These are phyloP conservation scores for Globisporangium acanthophoron DNA, from an alignment of 352 stramenopile species.

Conservation along the genomic window DNA sequence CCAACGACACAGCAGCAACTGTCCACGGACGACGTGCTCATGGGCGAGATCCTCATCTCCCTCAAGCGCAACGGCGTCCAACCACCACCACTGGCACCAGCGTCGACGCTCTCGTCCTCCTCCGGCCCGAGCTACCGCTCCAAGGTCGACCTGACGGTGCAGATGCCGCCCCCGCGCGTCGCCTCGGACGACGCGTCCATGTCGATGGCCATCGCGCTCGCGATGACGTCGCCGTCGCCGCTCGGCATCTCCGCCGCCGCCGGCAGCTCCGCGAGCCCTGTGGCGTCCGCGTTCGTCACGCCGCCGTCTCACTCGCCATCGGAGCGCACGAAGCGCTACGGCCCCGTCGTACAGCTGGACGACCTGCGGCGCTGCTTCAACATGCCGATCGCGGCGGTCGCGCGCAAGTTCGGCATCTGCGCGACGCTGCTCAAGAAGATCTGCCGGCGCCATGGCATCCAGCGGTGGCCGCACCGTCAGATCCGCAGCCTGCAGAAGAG, in stretches of 20 bases:
- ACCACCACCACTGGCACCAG: neutral
- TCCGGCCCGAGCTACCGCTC: slow-evolving; percentile 26
- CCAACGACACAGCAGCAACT: slow-evolving; percentile 10
- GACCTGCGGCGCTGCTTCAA: slow-evolving; percentile 79
- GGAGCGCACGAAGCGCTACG: slow-evolving; percentile 52
- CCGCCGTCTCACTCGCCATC: slow-evolving; percentile 24
- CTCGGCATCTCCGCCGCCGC: neutral
- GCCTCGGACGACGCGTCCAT: slow-evolving; percentile 1
- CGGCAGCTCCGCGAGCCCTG: slow-evolving; percentile 33
- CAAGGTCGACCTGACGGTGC: slow-evolving; percentile 47
- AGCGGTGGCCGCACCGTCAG: slow-evolving; percentile 79
- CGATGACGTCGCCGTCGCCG: slow-evolving; percentile 23
- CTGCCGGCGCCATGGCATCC: slow-evolving; percentile 74
- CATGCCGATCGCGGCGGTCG: slow-evolving; percentile 77
- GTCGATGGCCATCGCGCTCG: slow-evolving; percentile 8
- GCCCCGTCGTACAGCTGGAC: slow-evolving; percentile 63
- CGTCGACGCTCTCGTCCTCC: neutral
- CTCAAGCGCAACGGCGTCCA: slow-evolving; percentile 47
- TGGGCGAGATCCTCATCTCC: slow-evolving; percentile 77
- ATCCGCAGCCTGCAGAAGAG: slow-evolving; percentile 81
- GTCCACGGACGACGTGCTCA: slow-evolving; percentile 60
- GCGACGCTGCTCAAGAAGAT: slow-evolving; percentile 85
- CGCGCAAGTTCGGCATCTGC: slow-evolving; percentile 81
- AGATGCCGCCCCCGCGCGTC: slow-evolving; percentile 18
- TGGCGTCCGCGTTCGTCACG: slow-evolving; percentile 32